phyloP scores from a whole-genome alignment of 148 eudicot genomes.

The Hydrangea macrophylla region DNA sequence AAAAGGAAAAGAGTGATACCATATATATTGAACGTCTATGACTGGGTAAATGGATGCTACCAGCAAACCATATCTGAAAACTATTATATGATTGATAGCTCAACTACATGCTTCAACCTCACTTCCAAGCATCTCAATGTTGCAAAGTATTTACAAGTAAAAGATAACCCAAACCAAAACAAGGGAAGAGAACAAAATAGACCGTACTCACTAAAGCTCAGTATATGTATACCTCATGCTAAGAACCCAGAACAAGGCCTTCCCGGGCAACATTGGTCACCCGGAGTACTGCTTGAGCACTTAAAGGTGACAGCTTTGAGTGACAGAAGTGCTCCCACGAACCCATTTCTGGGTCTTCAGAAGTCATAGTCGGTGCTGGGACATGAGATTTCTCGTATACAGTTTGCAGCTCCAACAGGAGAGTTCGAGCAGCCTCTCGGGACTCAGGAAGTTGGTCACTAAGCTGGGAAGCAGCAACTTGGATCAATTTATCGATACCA shows the following conservation, averaged over 20 bases:
- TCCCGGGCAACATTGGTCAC: conserved; percentile 47
- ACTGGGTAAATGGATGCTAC: neutral
- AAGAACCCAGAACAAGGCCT: conserved; percentile 36
- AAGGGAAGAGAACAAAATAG: neutral
- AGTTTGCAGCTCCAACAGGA: conserved; percentile 46
- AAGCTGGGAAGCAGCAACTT: conserved; percentile 63
- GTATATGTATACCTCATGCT: conserved; percentile 17
- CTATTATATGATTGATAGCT: too few species aligned
- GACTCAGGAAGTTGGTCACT: conserved; percentile 75
- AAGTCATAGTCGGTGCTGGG: conserved; percentile 14
- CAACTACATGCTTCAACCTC: conserved; percentile 16
- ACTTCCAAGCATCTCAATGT: conserved; percentile 14
- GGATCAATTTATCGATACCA: conserved; percentile 55
- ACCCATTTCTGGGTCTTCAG: conserved; percentile 31
- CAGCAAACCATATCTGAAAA: neutral
- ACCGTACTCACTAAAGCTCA: conserved; percentile 10
- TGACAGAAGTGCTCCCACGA: conserved; percentile 65
- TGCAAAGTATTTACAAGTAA: conserved; percentile 22
- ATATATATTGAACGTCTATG: neutral
- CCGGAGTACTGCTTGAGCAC: conserved; percentile 70
- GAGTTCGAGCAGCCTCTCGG: conserved; percentile 66
- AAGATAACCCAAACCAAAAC: conserved; percentile 6
- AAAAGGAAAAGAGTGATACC: too few species aligned
- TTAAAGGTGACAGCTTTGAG: conserved; percentile 55
- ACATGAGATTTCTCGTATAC: conserved; percentile 35